Base-by-base conservation (phyloP, 2,329 filamentous ascomycete species). In the Didymella pomorum region DNA sequence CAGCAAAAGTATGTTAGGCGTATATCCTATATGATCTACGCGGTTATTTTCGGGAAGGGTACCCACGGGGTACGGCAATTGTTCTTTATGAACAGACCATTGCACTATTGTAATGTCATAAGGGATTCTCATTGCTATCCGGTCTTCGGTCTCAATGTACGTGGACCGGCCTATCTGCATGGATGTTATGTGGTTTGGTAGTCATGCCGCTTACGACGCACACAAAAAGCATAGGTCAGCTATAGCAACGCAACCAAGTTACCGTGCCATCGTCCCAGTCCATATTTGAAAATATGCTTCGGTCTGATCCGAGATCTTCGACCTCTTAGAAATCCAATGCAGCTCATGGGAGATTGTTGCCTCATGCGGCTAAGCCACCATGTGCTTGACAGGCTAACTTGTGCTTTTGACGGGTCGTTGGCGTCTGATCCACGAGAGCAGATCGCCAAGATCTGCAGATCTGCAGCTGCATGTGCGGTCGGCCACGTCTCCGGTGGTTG, bases 1-100 rank as follows among this genome's bases (percentile, higher is more conserved):
- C 50, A 58, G 57, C 46, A 60, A 56, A 60, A 60, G 57, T 60
- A 56, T 52, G 52, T 47, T 52, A 55, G 23, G 44, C 50, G 48
- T 37, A 44, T 54, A 58, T 58, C 45, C 42, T 52, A 52, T 28
- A 52, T 20, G 41, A 58, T 60, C 48, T 48, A 56, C 46, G 50
- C 47, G 46, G 47, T 43, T 55, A 37, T 48, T 43, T 45, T 60
- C 31, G 39, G 31, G 39, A 42, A 46, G 33, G 21, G 46, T 46
- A 25, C 21, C 20, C 26, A 28, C 28, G 29, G 29, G 45, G 25
- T 44, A 42, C 33, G 41, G 26, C 45, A 35, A 23, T 53, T 31
- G 50, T 54, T 51, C 46, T 26, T 29, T 28, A 20, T 16, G 50
- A 25, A 26, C 46, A 46, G 56, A 31, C 6, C 46, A 26, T 26